phyloP scores from a whole-genome alignment of 768 basidiomycete species.

The Lanmaoa pseudosensibilis region DNA sequence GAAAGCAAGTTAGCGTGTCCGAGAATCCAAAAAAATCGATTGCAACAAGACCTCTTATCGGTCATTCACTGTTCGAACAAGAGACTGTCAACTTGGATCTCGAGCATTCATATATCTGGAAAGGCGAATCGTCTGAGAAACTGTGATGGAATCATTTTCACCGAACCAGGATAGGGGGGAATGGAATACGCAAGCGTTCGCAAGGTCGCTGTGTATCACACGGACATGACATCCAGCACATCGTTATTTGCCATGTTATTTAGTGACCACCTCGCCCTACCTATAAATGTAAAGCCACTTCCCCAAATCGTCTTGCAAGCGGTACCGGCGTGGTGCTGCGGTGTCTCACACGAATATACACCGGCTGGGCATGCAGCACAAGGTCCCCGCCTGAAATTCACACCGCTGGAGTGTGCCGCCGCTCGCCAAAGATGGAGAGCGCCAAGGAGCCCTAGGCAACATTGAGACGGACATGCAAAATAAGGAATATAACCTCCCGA shows the following conservation, averaged over 20 bases:
- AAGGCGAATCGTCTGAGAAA: conserved; percentile 17
- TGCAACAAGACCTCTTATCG: neutral
- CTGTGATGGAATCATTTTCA: neutral
- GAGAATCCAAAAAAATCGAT: neutral
- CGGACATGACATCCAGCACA: conserved; percentile 30
- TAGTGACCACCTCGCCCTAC: conserved; percentile 6
- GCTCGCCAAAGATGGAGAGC: neutral
- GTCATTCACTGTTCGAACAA: neutral
- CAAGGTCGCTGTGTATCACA: conserved; percentile 14
- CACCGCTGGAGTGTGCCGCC: neutral
- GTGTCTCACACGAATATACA: conserved; percentile 5
- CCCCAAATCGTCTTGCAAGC: conserved; percentile 18
- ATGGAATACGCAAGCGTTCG: conserved; percentile 5
- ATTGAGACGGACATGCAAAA: conserved; percentile 1
- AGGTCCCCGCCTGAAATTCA: neutral
- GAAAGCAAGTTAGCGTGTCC: neutral
- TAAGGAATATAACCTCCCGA: neutral
- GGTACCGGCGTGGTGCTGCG: conserved; percentile 22
- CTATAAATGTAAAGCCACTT: conserved; percentile 21
- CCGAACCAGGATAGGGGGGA: neutral
- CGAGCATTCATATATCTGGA: conserved; percentile 3
- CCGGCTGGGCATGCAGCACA: neutral
- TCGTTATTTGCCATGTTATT: conserved; percentile 3
- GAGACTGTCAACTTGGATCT: conserved; percentile 3
- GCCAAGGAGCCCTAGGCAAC: neutral